Evolutionary conservation across 495 filamentous ascomycete genomes (phyloP).

Genomic region (Podospora australis): DNA sequence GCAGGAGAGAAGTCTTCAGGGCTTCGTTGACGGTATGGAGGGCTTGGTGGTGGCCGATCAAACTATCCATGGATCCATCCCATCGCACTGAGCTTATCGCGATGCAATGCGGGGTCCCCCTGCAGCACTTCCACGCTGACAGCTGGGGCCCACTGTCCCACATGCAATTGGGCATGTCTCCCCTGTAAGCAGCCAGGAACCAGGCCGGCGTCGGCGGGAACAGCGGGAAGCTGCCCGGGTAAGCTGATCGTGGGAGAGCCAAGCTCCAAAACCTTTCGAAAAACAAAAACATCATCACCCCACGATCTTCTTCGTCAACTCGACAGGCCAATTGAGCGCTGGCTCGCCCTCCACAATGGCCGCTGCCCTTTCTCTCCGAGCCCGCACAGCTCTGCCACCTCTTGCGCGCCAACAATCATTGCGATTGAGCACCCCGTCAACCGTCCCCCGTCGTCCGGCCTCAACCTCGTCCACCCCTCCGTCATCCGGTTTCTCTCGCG

Average conservation of each 20-base stretch:
- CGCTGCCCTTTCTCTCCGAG: conserved; percentile 27
- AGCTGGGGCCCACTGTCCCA: neutral
- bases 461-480: conserved; percentile 28
- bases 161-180: neutral
- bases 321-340: conserved; percentile 42
- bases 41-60: neutral
- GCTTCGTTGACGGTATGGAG: neutral
- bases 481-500: neutral
- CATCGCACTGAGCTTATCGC: too few relatives aligned
- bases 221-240: too few relatives aligned
- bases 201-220: neutral
- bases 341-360: conserved; percentile 33
- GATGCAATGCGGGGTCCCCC: neutral
- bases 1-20: neutral
- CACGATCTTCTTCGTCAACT: conserved; percentile 10
- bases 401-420: conserved; percentile 14
- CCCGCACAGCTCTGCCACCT: conserved; percentile 24
- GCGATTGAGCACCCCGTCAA: conserved; percentile 7
- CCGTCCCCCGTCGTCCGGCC: conserved; percentile 24
- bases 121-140: neutral
- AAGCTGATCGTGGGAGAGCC: neutral
- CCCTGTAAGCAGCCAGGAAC: neutral
- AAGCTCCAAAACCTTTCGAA: neutral
- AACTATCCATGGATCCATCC: neutral
- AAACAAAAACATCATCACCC: conserved; percentile 6